Evolutionary conservation across 441 rosid species (phyloP).

Genomic region (Aquilaria agallochum): DNA sequence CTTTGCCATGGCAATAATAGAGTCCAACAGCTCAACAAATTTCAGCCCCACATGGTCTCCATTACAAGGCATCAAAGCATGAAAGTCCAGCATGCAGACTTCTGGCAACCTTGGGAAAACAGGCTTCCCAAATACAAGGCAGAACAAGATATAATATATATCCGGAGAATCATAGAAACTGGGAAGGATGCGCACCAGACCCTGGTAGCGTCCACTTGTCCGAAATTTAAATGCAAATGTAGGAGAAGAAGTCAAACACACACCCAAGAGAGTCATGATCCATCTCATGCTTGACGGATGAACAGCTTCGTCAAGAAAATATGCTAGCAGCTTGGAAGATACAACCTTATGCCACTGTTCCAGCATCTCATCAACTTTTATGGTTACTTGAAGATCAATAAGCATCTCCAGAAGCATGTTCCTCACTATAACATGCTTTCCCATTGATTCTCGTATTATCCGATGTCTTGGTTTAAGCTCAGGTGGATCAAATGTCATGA

Average conservation of each 20-base stretch:
- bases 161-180: conserved; percentile 97
- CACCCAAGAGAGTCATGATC: conserved; percentile 98
- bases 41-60: conserved; percentile 73
- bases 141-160: conserved; percentile 90
- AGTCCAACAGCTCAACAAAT: conserved; percentile 85
- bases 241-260: conserved; percentile 83
- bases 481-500: conserved; percentile 96
- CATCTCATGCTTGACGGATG: conserved; percentile 99
- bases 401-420: conserved; percentile 98
- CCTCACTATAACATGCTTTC: conserved; percentile 95
- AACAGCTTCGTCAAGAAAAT: conserved; percentile 96
- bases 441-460: conserved; percentile 77
- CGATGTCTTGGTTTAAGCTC: conserved; percentile 65
- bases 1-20: conserved; percentile 85
- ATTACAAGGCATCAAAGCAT: conserved; percentile 87
- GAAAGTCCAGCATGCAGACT: conserved; percentile 98
- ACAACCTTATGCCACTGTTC: conserved; percentile 98
- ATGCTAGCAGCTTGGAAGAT: conserved; percentile 88
- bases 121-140: conserved; percentile 85
- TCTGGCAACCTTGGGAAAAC: conserved; percentile 96
- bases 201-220: conserved; percentile 90
- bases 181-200: conserved; percentile 77
- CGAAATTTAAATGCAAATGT: conserved; percentile 91
- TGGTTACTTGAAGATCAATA: conserved; percentile 95
- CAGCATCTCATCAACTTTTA: conserved; percentile 83